A percentile compares a stretch with the other conserved stretches of the same genome.
These are phyloP conservation scores for Rhododendron williamsianum DNA, from an alignment of 148 eudicot genomes.

Conservation along the genomic window DNA sequence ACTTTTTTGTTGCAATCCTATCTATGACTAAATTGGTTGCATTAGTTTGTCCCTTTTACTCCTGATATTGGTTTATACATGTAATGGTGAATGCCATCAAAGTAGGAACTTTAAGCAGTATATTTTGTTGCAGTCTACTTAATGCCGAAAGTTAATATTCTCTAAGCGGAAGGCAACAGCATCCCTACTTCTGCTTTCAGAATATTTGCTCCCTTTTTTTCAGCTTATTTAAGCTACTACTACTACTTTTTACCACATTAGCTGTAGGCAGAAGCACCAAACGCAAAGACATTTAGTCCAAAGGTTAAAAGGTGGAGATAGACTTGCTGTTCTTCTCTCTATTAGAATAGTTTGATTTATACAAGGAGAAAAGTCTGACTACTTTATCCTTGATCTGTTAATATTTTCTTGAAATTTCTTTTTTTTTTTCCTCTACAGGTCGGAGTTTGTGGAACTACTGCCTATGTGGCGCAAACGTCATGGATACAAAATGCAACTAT, in stretches of 20 bases:
- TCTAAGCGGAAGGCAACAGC: neutral
- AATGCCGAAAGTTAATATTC: neutral
- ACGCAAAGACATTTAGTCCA: neutral
- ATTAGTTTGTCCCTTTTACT: neutral
- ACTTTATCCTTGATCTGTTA: neutral
- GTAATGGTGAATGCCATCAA: neutral
- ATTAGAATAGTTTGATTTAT: neutral
- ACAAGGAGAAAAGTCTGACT: neutral
- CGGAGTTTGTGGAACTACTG: slow-evolving; percentile 18
- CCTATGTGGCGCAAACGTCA: slow-evolving; percentile 23
- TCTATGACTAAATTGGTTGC: neutral
- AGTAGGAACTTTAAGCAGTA: neutral
- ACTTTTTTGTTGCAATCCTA: neutral
- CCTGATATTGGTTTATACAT: neutral
- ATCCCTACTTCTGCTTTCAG: neutral
- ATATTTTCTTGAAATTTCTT: neutral
- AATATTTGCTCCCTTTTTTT: neutral
- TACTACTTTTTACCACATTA: neutral
- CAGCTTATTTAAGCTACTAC: neutral
- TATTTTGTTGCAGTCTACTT: neutral
- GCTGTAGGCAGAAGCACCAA: neutral
- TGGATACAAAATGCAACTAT: slow-evolving; percentile 25
- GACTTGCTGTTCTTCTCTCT: neutral
- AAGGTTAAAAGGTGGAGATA: neutral
- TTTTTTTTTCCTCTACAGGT: slow-evolving; percentile 1